Conservation (phyloP, 768 basidiomycete species). For the Tylopilus sp. region DNA sequence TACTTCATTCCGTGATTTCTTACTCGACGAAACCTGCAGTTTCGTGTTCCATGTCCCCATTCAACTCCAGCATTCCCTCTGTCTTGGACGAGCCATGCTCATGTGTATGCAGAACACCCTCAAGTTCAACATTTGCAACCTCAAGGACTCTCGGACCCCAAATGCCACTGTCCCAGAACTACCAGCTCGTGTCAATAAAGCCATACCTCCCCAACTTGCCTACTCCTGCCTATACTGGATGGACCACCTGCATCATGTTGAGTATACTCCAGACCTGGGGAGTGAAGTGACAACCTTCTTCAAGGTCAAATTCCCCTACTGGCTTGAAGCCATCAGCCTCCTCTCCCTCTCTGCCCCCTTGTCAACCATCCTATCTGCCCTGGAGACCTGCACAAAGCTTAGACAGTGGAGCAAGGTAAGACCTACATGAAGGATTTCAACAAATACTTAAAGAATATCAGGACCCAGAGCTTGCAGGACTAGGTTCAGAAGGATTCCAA, state of each 20-base stretch:
- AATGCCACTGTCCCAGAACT: not conserved
- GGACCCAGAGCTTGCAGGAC: not conserved
- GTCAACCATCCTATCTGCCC: not conserved
- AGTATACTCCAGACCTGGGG: not conserved
- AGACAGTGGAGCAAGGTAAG: constrained; percentile 5
- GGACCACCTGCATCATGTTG: not conserved
- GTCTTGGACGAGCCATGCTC: not conserved
- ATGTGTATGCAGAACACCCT: not conserved
- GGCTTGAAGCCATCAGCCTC: constrained; percentile 28
- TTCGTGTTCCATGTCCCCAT: not conserved
- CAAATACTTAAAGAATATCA: not conserved
- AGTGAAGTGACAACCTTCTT: not conserved
- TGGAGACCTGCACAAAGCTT: not conserved
- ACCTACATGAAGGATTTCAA: not conserved
- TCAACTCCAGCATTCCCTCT: not conserved
- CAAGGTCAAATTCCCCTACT: constrained; percentile 2
- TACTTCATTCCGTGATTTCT: not conserved
- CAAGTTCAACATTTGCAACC: not conserved
- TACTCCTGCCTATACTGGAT: not conserved
- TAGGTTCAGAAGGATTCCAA: not conserved
- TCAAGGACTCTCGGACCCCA: not conserved
- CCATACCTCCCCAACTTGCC: not conserved
- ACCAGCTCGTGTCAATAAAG: not conserved
- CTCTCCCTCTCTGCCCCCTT: constrained; percentile 2
- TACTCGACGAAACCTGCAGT: not conserved